A percentile compares a stretch with the other conserved stretches of the same genome.
phyloP scores from a whole-genome alignment of 257 asterid genomes.

The Przewalskia tangutica region DNA sequence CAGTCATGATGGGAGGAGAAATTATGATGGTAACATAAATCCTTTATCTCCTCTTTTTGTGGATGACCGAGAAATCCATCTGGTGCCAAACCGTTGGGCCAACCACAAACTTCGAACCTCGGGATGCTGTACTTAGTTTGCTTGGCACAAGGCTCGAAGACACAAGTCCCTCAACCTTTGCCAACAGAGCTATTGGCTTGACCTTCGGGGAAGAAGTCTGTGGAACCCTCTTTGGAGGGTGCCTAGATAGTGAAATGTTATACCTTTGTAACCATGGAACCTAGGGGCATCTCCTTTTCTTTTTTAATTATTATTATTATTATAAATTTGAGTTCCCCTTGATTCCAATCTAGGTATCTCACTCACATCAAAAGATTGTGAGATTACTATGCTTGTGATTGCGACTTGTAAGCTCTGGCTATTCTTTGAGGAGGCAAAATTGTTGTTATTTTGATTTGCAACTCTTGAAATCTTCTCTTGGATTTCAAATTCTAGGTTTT shows the following conservation, averaged over 20 bases:
- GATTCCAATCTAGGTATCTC: neutral
- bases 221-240: neutral
- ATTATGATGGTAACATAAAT: conserved; percentile 20
- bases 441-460: too few species aligned
- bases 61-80: neutral
- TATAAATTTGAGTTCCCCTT: neutral
- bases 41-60: neutral
- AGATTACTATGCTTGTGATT: neutral
- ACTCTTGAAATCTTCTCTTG: too few species aligned
- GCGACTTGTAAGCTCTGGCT: too few species aligned
- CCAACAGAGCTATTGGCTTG: neutral
- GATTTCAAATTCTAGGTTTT: too few species aligned
- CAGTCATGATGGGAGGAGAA: conserved; percentile 31
- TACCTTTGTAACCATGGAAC: neutral
- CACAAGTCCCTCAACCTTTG: neutral
- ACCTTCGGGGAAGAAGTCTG: neutral
- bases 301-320: neutral
- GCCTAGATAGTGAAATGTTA: neutral
- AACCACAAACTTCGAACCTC: too few species aligned
- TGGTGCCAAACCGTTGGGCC: neutral
- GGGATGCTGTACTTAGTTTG: too few species aligned
- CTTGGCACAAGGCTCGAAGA: neutral
- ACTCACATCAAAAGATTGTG: neutral
- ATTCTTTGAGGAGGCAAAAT: too few species aligned
- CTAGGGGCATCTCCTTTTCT: neutral